Evolutionary conservation across 106 monocot species (phyloP), one percentile per base, ranked within the genome.

Genomic region (Chionographis japonica): DNA sequence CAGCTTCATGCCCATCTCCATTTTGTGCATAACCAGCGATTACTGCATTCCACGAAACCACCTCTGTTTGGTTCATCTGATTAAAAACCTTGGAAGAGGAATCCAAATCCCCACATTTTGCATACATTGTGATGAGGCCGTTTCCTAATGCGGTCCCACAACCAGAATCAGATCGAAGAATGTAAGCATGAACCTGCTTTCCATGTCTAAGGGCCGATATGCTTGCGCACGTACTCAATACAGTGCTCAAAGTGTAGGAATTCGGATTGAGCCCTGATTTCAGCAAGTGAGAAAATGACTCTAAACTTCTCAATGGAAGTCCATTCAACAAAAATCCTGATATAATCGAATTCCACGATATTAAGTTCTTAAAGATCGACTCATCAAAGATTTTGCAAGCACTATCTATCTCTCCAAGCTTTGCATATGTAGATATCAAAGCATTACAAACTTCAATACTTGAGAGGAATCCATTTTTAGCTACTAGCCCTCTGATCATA

Each of bases 11-110:
- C 18, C 64, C 84, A 58, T 77, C 37, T 64, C 79, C 84, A 76
- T 84, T 72, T 16, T 79, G 84, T 40, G 79, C 72, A 63, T 72
- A 65, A 55, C 72, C 84, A 62, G 80, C 75, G 4, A 76, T 71
- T 55, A 79, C 72, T 4, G 79, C 59, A 75, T 84, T 84, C 75
- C 79, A 84, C 37, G 84, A 72, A 20, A 84, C 53, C 41, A 60
- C 11, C 58, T 75, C 61, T 76, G 35, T 72, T 55, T 41, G 41
- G 10, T n/a, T 4, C 65, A 79, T 79, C 12, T 40, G 37, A 37
- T 42, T 6, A 40, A 84, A 84, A 50, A 84, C 75, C 71, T 61
- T 68, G 13, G 15, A 58, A 69, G 72, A 79, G 37, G 12, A 79
- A 64, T 42, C 58, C 38, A 75, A 49, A 0, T 62, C 72, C n/a